These are phyloP conservation scores for Kwoniella europaea DNA, from an alignment of 768 basidiomycete genomes.

Conservation along the genomic window DNA sequence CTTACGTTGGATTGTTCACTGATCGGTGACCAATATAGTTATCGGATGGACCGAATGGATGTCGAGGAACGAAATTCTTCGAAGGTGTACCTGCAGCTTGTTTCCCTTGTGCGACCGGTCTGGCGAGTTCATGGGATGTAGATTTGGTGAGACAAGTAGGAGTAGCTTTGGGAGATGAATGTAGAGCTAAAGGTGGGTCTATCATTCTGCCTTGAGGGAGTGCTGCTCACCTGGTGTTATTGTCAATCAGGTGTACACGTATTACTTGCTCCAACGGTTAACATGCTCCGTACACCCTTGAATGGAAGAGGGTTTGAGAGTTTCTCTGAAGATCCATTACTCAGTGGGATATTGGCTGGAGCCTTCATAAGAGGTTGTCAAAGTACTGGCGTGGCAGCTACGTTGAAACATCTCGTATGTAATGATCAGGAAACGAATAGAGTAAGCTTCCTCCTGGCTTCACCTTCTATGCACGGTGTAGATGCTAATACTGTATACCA, in stretches of 20 bases:
- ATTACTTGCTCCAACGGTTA: conserved; percentile 77
- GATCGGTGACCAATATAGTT: neutral
- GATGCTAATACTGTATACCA: neutral
- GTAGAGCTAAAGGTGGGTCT: conserved; percentile 61
- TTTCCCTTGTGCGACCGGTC: conserved; percentile 66
- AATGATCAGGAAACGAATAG: conserved; percentile 84
- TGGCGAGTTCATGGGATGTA: conserved; percentile 67
- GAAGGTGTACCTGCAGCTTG: conserved; percentile 66
- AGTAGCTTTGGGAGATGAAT: conserved; percentile 65
- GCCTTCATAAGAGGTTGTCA: conserved; percentile 2
- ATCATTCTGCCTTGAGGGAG: too few species aligned
- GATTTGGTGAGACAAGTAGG: conserved; percentile 63
- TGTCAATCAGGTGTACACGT: conserved; percentile 7
- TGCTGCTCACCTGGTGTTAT: neutral
- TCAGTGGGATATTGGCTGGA: conserved; percentile 11
- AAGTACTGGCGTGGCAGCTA: conserved; percentile 71
- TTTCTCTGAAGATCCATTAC: conserved; percentile 30
- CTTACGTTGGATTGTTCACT: too few species aligned
- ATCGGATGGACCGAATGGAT: conserved; percentile 24
- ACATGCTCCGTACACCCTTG: conserved; percentile 68
- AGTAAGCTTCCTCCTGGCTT: conserved; percentile 56
- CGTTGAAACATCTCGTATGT: conserved; percentile 82
- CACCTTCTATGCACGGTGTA: neutral
- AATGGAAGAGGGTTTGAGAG: conserved; percentile 59
- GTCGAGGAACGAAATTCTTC: conserved; percentile 60